Base-by-base conservation (phyloP, 2,329 filamentous ascomycete species). In the Nannizziopsis barbatae region DNA sequence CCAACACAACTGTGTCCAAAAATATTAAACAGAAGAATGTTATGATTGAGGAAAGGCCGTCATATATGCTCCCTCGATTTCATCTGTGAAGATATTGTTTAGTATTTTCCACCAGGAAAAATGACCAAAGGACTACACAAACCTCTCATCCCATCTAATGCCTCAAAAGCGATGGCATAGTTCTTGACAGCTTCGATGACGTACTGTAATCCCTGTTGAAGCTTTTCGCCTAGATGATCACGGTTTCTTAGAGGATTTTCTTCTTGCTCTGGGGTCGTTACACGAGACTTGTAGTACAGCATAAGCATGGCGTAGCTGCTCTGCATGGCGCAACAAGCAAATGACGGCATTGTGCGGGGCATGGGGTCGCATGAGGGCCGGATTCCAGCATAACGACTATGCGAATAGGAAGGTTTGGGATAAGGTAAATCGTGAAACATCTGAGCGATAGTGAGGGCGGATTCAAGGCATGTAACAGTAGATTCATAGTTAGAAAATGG, bases 271-370 rank as follows among this genome's bases (percentile, higher is more conserved):
- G 64, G 59, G 35, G 64, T 65, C 41, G 61, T 58, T n/a, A 67
- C 61, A 10, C 63, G 62, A 8, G 63, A 62, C 50, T 68, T 69
- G 53, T 68, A 68, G 47, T 64, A 70, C 6, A 70, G 59, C 68
- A 71, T 72, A 12, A 71, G 56, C 60, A 71, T 62, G 4, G 68
- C 67, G 50, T 72, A 72, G 51, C 68, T 70, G 36, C 65, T 65
- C 52, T 71, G 69, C 67, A 71, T 70, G 6, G 69, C 60, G 51
- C 69, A 72, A 56, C 68, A 71, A 17, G 69, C 68, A 50, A 71
- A 71, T 0, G 66, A 68, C 0, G 69, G 69, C 67, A 71, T 71
- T 1, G 68, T 71, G 5, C 69, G 64, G 3, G 68, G 67, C 27
- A 60, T 43, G 47, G 47, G 52, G 17, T 52, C 49, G 14, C 55